phyloP scores from a whole-genome alignment of 371 early-diverging fungal genomes.

The Mortierella sp. region DNA sequence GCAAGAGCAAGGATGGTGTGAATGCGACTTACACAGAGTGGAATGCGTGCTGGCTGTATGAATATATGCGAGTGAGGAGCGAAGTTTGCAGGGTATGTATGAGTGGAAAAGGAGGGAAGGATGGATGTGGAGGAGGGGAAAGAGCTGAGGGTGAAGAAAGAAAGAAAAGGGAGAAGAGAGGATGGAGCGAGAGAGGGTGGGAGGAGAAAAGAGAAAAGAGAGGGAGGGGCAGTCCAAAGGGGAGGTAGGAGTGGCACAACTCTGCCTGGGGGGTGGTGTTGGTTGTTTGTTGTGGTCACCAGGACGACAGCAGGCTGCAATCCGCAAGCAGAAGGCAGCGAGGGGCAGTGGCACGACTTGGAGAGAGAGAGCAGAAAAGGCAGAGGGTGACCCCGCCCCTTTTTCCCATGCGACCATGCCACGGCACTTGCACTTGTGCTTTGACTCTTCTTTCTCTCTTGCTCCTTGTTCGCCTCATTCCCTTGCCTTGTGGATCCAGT shows the following conservation, averaged over 20 bases:
- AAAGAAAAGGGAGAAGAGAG: neutral
- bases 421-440: neutral
- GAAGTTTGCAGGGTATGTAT: neutral
- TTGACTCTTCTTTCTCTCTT: neutral
- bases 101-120: neutral
- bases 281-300: neutral
- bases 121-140: neutral
- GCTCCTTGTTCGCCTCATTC: neutral
- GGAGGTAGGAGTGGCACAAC: neutral
- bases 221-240: neutral
- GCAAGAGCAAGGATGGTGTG: neutral
- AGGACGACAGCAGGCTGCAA: neutral
- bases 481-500: neutral
- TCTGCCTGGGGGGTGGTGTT: neutral
- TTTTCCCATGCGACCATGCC: conserved; percentile 16
- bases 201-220: conserved; percentile 4
- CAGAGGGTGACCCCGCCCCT: neutral
- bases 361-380: neutral
- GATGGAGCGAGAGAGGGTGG: neutral
- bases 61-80: neutral
- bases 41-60: neutral
- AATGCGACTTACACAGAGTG: neutral
- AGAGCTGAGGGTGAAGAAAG: neutral
- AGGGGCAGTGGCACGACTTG: neutral
- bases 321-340: neutral